Evolutionary conservation across 176 grass and related monocot species (phyloP).

Genomic region (Triticum dicoccoides): DNA sequence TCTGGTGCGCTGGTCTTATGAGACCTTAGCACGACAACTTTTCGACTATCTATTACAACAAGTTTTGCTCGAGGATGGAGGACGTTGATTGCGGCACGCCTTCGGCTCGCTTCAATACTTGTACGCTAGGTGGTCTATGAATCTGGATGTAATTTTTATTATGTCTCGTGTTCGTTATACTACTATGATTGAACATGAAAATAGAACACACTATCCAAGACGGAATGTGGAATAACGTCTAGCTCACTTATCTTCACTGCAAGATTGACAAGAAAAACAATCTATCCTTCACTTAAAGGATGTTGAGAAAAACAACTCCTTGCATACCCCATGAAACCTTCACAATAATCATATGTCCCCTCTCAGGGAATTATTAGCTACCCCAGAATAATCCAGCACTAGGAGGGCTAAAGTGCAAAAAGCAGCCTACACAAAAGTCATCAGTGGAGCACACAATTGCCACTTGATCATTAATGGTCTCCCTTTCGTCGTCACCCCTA

Average conservation of each 20-base stretch:
- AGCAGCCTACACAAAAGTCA: neutral
- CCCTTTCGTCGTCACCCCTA: neutral
- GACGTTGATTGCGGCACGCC: too few relatives aligned
- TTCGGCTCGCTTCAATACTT: too few relatives aligned
- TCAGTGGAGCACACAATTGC: neutral
- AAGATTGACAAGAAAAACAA: neutral
- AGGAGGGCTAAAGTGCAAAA: neutral
- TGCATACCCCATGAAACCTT: neutral
- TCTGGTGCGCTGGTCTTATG: too few relatives aligned
- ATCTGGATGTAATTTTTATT: too few relatives aligned
- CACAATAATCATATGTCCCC: neutral
- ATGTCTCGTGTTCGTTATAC: too few relatives aligned
- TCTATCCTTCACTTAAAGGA: neutral
- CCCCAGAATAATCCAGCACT: neutral
- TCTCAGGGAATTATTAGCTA: neutral
- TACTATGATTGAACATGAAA: too few relatives aligned
- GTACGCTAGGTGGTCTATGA: too few relatives aligned
- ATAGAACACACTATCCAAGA: neutral
- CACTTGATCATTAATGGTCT: slow-evolving; percentile 21
- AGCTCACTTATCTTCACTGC: neutral
- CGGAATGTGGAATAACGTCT: neutral
- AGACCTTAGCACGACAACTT: too few relatives aligned
- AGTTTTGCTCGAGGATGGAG: too few relatives aligned
- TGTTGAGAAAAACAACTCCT: neutral
- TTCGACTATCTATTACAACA: too few relatives aligned